Evolutionary conservation across 345 rosid genomes (phyloP).

Genomic region (Rhizophora apiculata): DNA sequence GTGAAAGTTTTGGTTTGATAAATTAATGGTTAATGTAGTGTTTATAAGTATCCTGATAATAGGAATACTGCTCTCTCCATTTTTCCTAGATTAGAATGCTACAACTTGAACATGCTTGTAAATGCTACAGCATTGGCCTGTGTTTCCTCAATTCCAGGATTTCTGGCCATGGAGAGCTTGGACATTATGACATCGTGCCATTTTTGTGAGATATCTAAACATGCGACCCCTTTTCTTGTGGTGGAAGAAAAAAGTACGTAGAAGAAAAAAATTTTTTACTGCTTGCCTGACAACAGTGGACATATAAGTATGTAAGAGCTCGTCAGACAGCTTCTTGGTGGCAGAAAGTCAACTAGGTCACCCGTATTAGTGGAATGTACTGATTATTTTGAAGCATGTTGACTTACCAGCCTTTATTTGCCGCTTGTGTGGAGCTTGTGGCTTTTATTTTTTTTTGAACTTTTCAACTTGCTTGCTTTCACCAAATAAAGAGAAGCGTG

Average conservation of each 20-base stretch:
- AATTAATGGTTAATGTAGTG: neutral
- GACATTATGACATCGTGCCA: too few relatives aligned
- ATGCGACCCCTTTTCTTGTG: neutral
- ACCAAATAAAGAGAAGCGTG: slow-evolving; percentile 1
- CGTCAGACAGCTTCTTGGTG: neutral
- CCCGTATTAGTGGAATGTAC: neutral
- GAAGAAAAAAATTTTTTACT: too few relatives aligned
- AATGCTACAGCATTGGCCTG: too few relatives aligned
- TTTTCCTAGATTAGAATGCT: neutral
- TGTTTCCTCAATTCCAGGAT: neutral
- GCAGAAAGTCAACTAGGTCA: neutral
- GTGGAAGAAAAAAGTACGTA: too few relatives aligned
- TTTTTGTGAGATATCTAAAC: neutral
- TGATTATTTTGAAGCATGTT: too few relatives aligned
- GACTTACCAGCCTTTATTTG: too few relatives aligned
- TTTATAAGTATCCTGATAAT: too few relatives aligned
- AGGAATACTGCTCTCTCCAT: neutral
- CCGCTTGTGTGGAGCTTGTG: neutral
- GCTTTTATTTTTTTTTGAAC: neutral
- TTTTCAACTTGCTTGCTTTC: neutral
- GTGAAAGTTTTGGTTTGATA: too few relatives aligned
- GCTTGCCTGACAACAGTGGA: too few relatives aligned
- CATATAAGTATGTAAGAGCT: too few relatives aligned
- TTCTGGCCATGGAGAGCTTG: neutral
- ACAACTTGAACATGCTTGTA: too few relatives aligned